Conservation (phyloP, 352 stramenopile species). For the Phytophthora hybrid region DNA sequence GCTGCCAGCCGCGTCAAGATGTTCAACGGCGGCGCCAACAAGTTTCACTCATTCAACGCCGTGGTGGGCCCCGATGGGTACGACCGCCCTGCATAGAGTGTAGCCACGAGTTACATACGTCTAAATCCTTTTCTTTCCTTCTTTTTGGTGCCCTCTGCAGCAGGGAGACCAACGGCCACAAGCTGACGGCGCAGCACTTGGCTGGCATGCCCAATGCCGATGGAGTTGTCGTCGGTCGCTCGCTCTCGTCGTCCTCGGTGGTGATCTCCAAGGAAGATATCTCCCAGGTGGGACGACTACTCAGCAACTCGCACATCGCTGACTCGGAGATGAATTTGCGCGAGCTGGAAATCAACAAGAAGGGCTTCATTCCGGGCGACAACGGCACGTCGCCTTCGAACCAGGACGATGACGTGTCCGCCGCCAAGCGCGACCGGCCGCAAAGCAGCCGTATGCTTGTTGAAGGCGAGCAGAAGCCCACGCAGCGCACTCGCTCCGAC, state of each 20-base stretch:
- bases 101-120: background rate
- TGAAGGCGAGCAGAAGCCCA: constrained; percentile 68
- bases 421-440: constrained; percentile 74
- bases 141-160: constrained; percentile 29
- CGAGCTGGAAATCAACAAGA: constrained; percentile 82
- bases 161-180: constrained; percentile 53
- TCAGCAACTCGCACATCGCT: constrained; percentile 84
- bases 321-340: constrained; percentile 83
- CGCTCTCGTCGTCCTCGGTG: constrained; percentile 74
- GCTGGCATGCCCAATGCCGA: constrained; percentile 47
- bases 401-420: constrained; percentile 45
- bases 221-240: constrained; percentile 45
- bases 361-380: constrained; percentile 48
- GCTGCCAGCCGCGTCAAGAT: constrained; percentile 73
- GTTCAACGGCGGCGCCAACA: constrained; percentile 66
- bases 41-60: constrained; percentile 82
- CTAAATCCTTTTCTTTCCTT: background rate
- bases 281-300: constrained; percentile 61
- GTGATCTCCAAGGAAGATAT: constrained; percentile 88
- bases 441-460: constrained; percentile 70
- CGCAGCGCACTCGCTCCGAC: constrained; percentile 67
- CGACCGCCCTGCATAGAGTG: constrained; percentile 1
- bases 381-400: constrained; percentile 18
- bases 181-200: constrained; percentile 43
- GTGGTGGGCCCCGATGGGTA: constrained; percentile 55